Evolutionary conservation across 1,284 basidiomycete species (phyloP), one percentile per base, ranked within the genome.

Genomic region (Megacollybia platyphylla): DNA sequence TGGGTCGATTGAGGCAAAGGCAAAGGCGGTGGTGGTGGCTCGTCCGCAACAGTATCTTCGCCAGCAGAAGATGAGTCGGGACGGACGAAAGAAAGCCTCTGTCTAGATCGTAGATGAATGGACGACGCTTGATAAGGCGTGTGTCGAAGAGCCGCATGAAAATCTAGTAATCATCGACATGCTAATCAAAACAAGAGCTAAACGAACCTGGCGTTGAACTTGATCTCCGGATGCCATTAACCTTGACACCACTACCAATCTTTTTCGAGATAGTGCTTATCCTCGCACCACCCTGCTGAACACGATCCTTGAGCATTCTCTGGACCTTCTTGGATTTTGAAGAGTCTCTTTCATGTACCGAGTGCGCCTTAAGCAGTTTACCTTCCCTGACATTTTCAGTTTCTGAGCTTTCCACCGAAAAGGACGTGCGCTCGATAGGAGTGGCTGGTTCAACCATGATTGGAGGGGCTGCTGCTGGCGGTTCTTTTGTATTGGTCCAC

Each of bases 81-180:
- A 7, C 40, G 32, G 5, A 42, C 38, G 27, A 44, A 41, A 11
- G 45, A 44, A 10, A 40, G 39, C 17, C 44, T 17, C 17, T 45
- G 45, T 41, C 46, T 43, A 4, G 20, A 24, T 6, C 48, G 40
- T 8, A 46, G 47, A 36, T 49, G 48, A 4, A 49, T 89, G 0
- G 87, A 91, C 0, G 88, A 91, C 0, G 88, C 88, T 55, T 88
- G 85, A 51, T 82, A 87, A 1, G 74, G 69, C 4, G 71, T 68
- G 28, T 73, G 73, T 7, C 69, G 68, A 10, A 83, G 61, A 5
- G 74, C 66, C 2, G 71, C 70, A 48, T 81, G 71, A 48, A 86
- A 79, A 51, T 86, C 81, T 81, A 48, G 34, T 7, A 42, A 28
- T 28, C 35, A 10, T 26, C 18, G 41, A 27, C 5, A n/a, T 26